Evolutionary conservation across 1,284 basidiomycete species (phyloP).

Genomic region (Sporisorium reilianum): DNA sequence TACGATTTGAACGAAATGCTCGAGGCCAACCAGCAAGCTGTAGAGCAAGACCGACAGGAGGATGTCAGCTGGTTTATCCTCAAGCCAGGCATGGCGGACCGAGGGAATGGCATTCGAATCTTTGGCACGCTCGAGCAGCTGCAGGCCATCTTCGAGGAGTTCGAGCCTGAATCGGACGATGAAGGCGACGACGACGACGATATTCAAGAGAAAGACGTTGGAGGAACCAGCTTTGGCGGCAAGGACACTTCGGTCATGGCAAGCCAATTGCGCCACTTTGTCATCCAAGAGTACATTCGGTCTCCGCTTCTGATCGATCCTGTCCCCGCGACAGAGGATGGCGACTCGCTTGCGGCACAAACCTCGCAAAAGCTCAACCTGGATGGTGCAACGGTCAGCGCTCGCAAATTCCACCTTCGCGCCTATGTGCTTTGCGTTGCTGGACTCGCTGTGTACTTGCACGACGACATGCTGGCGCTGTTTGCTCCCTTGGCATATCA

Average conservation of each 20-base stretch:
- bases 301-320: constrained; percentile 47
- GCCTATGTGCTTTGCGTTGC: constrained; percentile 86
- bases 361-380: constrained; percentile 17
- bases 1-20: constrained; percentile 84
- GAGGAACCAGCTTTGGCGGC: constrained; percentile 18
- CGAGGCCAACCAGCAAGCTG: constrained; percentile 28
- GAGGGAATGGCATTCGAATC: constrained; percentile 92
- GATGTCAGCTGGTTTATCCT: constrained; percentile 74
- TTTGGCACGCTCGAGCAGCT: constrained; percentile 84
- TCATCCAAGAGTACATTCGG: constrained; percentile 81
- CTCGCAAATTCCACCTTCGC: constrained; percentile 84
- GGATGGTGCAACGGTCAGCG: neutral
- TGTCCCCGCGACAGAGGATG: neutral
- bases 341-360: neutral
- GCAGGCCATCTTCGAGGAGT: constrained; percentile 83
- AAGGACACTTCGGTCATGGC: constrained; percentile 64
- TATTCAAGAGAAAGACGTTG: neutral
- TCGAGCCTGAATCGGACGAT: constrained; percentile 76
- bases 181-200: constrained; percentile 70
- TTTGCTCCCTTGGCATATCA: constrained; percentile 73
- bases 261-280: constrained; percentile 93
- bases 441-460: constrained; percentile 73
- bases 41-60: constrained; percentile 57
- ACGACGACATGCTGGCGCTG: constrained; percentile 84
- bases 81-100: constrained; percentile 97